These are phyloP conservation scores for Metschnikowia noctiluminum DNA, from an alignment of 805 yeast species.

Conservation along the genomic window DNA sequence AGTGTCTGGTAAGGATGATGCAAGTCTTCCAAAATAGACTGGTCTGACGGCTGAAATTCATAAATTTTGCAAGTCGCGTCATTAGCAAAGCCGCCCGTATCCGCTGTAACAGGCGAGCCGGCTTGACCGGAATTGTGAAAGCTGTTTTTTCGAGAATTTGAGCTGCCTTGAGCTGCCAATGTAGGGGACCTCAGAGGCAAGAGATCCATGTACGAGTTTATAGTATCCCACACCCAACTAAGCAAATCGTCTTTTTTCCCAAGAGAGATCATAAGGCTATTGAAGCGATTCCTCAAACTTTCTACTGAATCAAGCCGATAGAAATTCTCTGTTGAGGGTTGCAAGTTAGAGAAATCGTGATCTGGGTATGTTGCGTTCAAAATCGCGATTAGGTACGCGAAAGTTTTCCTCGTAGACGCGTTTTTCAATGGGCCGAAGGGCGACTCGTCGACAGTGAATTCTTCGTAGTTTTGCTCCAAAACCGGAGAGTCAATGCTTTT, in stretches of 20 bases:
- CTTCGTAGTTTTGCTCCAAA: slow-evolving; percentile 11
- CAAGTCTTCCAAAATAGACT: slow-evolving; percentile 59
- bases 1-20: slow-evolving; percentile 44
- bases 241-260: slow-evolving; percentile 41
- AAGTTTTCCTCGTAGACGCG: slow-evolving; percentile 81
- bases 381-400: slow-evolving; percentile 87
- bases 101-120: slow-evolving; percentile 12
- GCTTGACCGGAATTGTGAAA: slow-evolving; percentile 15
- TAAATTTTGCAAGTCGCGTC: slow-evolving; percentile 52
- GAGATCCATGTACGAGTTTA: slow-evolving; percentile 78
- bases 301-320: slow-evolving; percentile 35
- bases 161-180: slow-evolving; percentile 19
- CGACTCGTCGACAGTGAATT: slow-evolving; percentile 38
- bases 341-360: slow-evolving; percentile 85
- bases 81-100: slow-evolving; percentile 9
- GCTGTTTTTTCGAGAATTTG: slow-evolving; percentile 28
- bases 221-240: slow-evolving; percentile 83
- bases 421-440: slow-evolving; percentile 93
- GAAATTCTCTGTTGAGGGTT: slow-evolving; percentile 66
- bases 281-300: slow-evolving; percentile 62
- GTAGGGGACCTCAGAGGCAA: slow-evolving; percentile 31
- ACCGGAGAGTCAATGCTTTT: slow-evolving; percentile 13
- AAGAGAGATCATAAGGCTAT: slow-evolving; percentile 62
- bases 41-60: slow-evolving; percentile 60
- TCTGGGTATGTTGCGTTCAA: slow-evolving; percentile 93